Evolutionary conservation across 768 basidiomycete species (phyloP).

Genomic region (Hericium alpestre): DNA sequence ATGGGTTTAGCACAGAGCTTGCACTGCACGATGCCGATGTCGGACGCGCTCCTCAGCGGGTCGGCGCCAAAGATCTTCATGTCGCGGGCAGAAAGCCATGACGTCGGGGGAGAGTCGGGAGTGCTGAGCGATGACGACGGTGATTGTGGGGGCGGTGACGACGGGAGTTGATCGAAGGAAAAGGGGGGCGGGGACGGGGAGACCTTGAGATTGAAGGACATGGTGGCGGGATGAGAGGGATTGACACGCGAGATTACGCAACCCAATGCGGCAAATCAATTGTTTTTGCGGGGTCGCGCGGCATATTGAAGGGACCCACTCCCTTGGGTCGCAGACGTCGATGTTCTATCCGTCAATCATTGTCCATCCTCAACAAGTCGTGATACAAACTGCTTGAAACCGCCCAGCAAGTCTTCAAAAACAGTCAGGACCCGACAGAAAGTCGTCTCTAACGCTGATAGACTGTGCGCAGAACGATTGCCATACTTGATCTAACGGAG

Average conservation of each 20-base stretch:
- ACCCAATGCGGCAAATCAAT: too few relatives aligned
- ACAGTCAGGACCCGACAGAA: too few relatives aligned
- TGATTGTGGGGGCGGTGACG: slow-evolving; percentile 23
- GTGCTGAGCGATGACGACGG: slow-evolving; percentile 22
- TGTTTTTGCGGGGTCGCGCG: too few relatives aligned
- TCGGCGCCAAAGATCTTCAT: slow-evolving; percentile 82
- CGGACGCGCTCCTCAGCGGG: slow-evolving; percentile 48
- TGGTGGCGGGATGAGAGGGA: slow-evolving; percentile 5
- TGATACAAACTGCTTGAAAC: too few relatives aligned
- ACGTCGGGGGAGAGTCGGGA: slow-evolving; percentile 64
- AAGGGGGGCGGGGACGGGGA: slow-evolving; percentile 35
- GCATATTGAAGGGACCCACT: too few relatives aligned
- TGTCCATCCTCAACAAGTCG: too few relatives aligned
- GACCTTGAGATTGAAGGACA: slow-evolving; percentile 35
- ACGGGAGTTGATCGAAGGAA: slow-evolving; percentile 43
- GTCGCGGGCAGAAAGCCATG: slow-evolving; percentile 76
- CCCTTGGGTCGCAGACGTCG: too few relatives aligned
- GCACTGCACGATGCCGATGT: slow-evolving; percentile 61
- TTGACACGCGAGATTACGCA: too few relatives aligned
- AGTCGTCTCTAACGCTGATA: too few relatives aligned
- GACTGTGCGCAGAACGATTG: too few relatives aligned
- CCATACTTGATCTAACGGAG: too few relatives aligned
- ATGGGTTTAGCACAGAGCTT: slow-evolving; percentile 75
- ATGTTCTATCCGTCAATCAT: background rate
- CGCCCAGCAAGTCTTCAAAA: too few relatives aligned